Conservation (phyloP, 2,329 filamentous ascomycete genomes). For the Aspergillus proliferans region DNA sequence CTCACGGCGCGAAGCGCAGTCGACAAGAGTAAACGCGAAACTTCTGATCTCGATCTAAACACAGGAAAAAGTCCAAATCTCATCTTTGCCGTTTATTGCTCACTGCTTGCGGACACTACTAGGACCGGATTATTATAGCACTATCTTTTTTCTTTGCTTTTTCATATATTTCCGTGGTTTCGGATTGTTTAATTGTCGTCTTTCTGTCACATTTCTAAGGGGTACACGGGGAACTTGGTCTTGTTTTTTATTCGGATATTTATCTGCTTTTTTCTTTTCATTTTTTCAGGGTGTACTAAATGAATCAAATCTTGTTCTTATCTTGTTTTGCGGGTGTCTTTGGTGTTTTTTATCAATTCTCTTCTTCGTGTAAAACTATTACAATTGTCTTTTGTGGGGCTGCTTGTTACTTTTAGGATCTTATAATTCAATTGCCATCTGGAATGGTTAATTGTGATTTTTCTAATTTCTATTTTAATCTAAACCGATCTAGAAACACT, state of each 20-base stretch:
- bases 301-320: constrained; percentile 14
- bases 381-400: neutral
- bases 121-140: neutral
- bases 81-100: neutral
- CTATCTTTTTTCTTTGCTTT: constrained; percentile 1
- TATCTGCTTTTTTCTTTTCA: constrained; percentile 6
- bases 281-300: constrained; percentile 23
- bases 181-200: constrained; percentile 3
- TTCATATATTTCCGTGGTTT: constrained; percentile 4
- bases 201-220: constrained; percentile 5
- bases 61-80: neutral
- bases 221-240: constrained; percentile 14
- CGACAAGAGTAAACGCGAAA: constrained; percentile 55
- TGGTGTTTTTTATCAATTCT: neutral
- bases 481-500: neutral
- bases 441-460: neutral
- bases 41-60: neutral
- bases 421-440: neutral
- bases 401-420: neutral
- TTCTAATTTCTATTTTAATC: no score
- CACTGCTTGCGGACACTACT: neutral
- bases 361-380: neutral
- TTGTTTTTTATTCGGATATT: constrained; percentile 2
- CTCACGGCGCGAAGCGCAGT: constrained; percentile 72
- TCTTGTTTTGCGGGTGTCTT: constrained; percentile 1